Conservation (phyloP, 257 asterid genomes). For the Catharanthus roseus region DNA sequence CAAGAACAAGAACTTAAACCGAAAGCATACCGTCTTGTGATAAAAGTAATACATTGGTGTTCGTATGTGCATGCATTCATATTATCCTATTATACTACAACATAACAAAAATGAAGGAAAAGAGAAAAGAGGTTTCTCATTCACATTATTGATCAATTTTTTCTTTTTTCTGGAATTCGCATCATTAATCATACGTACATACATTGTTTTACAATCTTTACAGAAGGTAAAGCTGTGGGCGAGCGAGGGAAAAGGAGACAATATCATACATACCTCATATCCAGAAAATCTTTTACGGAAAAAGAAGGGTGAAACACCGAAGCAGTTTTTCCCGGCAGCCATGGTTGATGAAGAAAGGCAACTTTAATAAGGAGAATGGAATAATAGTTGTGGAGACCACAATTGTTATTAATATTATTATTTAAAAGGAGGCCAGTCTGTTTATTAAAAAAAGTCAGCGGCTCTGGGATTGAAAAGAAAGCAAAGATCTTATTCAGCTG, state of each 20-base stretch:
- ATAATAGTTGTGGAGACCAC: background rate
- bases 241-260: too few species aligned
- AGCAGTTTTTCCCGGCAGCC: conserved; percentile 36
- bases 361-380: background rate
- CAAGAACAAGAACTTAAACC: background rate
- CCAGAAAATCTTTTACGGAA: conserved; percentile 40
- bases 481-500: background rate
- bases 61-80: background rate
- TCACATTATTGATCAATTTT: background rate
- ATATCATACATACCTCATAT: conserved; percentile 31
- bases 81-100: background rate
- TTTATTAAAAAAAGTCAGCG: background rate
- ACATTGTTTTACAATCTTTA: background rate
- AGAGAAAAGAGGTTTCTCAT: background rate
- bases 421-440: background rate
- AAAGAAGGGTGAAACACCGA: conserved; percentile 47
- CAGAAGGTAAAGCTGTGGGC: background rate
- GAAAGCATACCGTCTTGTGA: background rate
- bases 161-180: too few species aligned
- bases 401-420: background rate
- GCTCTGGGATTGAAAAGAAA: background rate
- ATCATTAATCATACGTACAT: background rate
- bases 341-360: conserved; percentile 21
- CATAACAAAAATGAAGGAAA: background rate
- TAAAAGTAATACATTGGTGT: too few species aligned